phyloP scores from a whole-genome alignment of 2,329 filamentous ascomycete species.

The Aspergillus fischeri region DNA sequence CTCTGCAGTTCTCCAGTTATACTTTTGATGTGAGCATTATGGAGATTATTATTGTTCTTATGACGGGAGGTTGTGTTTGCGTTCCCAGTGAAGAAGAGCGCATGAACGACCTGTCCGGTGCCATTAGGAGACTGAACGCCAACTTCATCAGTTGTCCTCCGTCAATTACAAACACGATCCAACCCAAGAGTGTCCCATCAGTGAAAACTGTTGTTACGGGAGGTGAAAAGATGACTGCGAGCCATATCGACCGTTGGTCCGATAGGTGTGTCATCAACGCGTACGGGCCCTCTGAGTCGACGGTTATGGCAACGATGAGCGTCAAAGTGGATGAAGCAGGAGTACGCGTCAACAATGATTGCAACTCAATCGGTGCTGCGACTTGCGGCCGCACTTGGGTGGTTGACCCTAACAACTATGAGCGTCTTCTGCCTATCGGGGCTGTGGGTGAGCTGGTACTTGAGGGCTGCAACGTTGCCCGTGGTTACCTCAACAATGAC shows the following conservation, averaged over 20 bases:
- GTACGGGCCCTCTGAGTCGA: slow-evolving; percentile 41
- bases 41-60: slow-evolving; percentile 53
- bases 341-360: slow-evolving; percentile 25
- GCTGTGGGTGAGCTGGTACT: slow-evolving; percentile 46
- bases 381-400: slow-evolving; percentile 36
- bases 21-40: slow-evolving; percentile 53
- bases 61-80: slow-evolving; percentile 57
- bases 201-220: slow-evolving; percentile 43
- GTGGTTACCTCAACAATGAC: slow-evolving; percentile 41
- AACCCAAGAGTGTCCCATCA: slow-evolving; percentile 42
- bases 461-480: slow-evolving; percentile 44
- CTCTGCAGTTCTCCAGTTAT: slow-evolving; percentile 57
- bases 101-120: slow-evolving; percentile 48
- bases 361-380: slow-evolving; percentile 33
- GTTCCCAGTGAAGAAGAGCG: slow-evolving; percentile 51
- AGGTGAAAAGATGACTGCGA: slow-evolving; percentile 43
- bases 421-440: slow-evolving; percentile 41
- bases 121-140: slow-evolving; percentile 49
- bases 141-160: slow-evolving; percentile 57
- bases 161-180: slow-evolving; percentile 50
- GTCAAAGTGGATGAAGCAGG: slow-evolving; percentile 29
- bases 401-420: slow-evolving; percentile 34
- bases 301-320: slow-evolving; percentile 31
- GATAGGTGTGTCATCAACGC: slow-evolving; percentile 44
- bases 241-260: slow-evolving; percentile 43